These are phyloP conservation scores for Penicillium samsonianum DNA, from an alignment of 495 filamentous ascomycete genomes.

Conservation along the genomic window DNA sequence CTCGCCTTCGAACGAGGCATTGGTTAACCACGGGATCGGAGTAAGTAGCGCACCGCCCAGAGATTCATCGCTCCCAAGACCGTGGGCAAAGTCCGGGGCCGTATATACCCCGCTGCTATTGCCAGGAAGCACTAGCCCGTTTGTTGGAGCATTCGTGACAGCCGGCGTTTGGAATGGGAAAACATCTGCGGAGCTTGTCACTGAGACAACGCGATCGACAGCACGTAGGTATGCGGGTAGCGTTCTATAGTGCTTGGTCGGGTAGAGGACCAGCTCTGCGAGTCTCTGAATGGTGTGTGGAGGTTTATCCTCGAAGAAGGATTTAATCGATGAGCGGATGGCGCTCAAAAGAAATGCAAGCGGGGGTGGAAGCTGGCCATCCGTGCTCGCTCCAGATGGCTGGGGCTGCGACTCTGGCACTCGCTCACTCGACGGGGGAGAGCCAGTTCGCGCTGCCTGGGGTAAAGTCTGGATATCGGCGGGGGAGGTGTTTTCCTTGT, in stretches of 20 bases:
- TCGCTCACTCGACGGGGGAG: conserved; percentile 46
- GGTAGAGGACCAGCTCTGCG: conserved; percentile 81
- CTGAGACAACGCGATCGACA: conserved; percentile 86
- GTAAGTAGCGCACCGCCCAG: conserved; percentile 90
- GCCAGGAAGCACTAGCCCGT: conserved; percentile 41
- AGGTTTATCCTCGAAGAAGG: conserved; percentile 70
- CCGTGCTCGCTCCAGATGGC: conserved; percentile 40
- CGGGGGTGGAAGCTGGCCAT: conserved; percentile 59
- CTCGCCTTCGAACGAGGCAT: conserved; percentile 38
- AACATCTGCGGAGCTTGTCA: conserved; percentile 75
- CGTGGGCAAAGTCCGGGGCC: conserved; percentile 32
- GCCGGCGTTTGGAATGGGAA: conserved; percentile 77
- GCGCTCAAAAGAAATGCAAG: conserved; percentile 62
- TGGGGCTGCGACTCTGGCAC: conserved; percentile 51
- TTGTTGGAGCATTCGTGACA: conserved; percentile 47
- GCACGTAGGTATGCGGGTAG: conserved; percentile 85
- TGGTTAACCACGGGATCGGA: conserved; percentile 84
- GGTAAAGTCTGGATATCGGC: conserved; percentile 36
- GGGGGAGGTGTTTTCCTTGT: conserved; percentile 56
- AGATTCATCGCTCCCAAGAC: conserved; percentile 78
- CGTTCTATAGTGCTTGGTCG: conserved; percentile 74
- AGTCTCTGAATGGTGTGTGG: conserved; percentile 93
- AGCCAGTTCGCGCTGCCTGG: conserved; percentile 29
- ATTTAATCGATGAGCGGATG: conserved; percentile 66
- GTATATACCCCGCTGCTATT: conserved; percentile 31